A percentile compares a stretch with the other conserved stretches of the same genome.
Evolutionary conservation across 1,284 basidiomycete species (phyloP).

Genomic region (Cerrena zonata): DNA sequence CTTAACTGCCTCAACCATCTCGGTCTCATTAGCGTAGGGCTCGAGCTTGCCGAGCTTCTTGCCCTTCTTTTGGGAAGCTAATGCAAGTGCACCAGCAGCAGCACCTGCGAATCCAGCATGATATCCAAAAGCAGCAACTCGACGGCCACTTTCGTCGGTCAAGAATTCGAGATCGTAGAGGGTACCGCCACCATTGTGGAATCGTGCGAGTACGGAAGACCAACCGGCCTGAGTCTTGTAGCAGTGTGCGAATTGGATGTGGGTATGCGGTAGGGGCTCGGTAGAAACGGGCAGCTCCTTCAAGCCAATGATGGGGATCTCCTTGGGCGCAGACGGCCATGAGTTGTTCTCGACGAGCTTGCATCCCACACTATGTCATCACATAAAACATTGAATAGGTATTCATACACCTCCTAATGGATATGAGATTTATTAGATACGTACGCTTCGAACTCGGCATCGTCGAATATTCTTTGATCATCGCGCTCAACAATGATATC

Average conservation of each 20-base stretch:
- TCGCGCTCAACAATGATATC: conserved; percentile 90
- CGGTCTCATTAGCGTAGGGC: conserved; percentile 78
- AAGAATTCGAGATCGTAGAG: conserved; percentile 98
- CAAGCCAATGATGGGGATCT: conserved; percentile 87
- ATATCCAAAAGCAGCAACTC: conserved; percentile 99
- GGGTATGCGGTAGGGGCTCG: conserved; percentile 83
- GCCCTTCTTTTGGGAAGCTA: conserved; percentile 65
- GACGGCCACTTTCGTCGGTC: conserved; percentile 76
- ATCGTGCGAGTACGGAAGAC: conserved; percentile 83
- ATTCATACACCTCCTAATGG: neutral
- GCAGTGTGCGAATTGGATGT: conserved; percentile 99
- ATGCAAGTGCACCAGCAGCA: conserved; percentile 84
- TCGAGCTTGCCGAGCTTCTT: conserved; percentile 63
- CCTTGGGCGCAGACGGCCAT: conserved; percentile 77
- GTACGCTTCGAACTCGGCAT: conserved; percentile 88
- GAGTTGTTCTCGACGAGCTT: conserved; percentile 84
- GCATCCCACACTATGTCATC: conserved; percentile 71
- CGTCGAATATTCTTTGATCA: conserved; percentile 91
- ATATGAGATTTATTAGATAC: conserved; percentile 28
- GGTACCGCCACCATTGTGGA: conserved; percentile 80
- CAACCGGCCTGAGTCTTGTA: conserved; percentile 97
- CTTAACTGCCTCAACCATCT: conserved; percentile 75
- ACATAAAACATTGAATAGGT: neutral
- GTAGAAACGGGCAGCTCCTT: conserved; percentile 88
- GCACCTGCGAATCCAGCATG: conserved; percentile 98